Evolutionary conservation across 129 eudicot species (phyloP), one percentile per base, ranked within the genome.

Genomic region (Helichrysum umbraculigerum): DNA sequence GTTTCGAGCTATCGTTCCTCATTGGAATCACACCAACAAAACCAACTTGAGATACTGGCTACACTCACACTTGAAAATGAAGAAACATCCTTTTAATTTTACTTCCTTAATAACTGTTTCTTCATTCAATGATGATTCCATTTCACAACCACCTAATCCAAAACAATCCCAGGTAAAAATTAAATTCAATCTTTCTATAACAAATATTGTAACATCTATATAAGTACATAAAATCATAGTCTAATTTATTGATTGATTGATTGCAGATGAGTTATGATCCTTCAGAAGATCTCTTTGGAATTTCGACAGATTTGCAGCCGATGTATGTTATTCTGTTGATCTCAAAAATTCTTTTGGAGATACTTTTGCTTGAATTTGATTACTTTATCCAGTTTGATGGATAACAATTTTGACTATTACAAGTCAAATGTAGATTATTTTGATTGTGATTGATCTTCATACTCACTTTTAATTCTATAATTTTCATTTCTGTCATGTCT

Each of bases 281-380:
- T 70, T 87, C 98, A 3, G 96, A 93, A 78, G 98, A 93, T 82
- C 87, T 93, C 15, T 90, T 90, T 67, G 98, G 98, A 68, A 81
- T 93, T 79, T 75, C 86, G 28, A 86, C 82, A 4, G 90, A 85
- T 78, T 52, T 81, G 35, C 88, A 88, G 16, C 91, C 91, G 41
- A 90, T 97, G 98, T 93, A 41, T 44, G 3, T 37, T 37, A 1
- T 1, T 37, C 11, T 37, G 42, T 37, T 2, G 2, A 37, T 7
- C 42, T 37, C 7, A 7, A 37, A 11, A 37, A 37, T 37, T 37
- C 42, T 37, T 7, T 37, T 7, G 11, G 42, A 10, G 2, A 37
- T 10, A 37, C 8, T 7, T 37, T 7, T 37, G 8, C 42, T 9
- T 44, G 51, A 10, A 44, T 44, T 44, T 11, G 16, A 42, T 39